Percentiles rank a stretch among this genome's conserved stretches.
These are phyloP conservation scores for Trichoderma sp. DNA, from an alignment of 2,329 filamentous ascomycete genomes.

Conservation along the genomic window DNA sequence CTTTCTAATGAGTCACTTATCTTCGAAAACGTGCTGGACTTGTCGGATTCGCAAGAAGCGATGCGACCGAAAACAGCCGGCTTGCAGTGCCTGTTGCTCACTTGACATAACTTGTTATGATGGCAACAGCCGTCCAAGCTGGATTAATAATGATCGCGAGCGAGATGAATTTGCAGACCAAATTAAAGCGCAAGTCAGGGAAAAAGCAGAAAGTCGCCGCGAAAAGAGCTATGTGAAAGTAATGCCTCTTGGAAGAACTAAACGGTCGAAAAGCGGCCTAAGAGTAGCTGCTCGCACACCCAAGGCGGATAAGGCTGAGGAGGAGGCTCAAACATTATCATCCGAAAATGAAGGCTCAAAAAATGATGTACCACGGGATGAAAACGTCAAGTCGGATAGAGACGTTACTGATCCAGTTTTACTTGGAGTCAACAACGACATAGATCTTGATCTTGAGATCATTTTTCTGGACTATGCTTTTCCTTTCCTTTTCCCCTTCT, in stretches of 20 bases:
- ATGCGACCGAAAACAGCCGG: constrained; percentile 52
- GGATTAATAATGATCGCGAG: constrained; percentile 48
- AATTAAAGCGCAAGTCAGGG: constrained; percentile 35
- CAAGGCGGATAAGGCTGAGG: not conserved
- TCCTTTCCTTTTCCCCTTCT: constrained; percentile 61
- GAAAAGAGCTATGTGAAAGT: constrained; percentile 37
- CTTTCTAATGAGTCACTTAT: not conserved
- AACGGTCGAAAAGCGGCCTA: not conserved
- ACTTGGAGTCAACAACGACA: constrained; percentile 11
- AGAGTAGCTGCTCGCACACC: not conserved
- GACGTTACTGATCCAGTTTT: not conserved
- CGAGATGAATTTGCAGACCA: constrained; percentile 35
- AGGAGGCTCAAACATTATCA: not conserved
- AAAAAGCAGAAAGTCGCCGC: constrained; percentile 36
- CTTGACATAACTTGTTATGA: constrained; percentile 56
- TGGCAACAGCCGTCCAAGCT: constrained; percentile 49
- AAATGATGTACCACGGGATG: not conserved
- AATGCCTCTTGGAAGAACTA: constrained; percentile 5
- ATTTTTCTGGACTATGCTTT: constrained; percentile 46
- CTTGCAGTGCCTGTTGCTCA: constrained; percentile 49
- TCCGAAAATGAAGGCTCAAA: not conserved
- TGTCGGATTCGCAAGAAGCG: constrained; percentile 59
- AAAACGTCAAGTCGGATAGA: not conserved
- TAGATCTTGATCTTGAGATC: constrained; percentile 16
- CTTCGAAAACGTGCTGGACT: constrained; percentile 49